Percentiles rank a stretch among this genome's conserved stretches.
phyloP scores from a whole-genome alignment of 2,329 filamentous ascomycete genomes.

The Epichloe sibirici region DNA sequence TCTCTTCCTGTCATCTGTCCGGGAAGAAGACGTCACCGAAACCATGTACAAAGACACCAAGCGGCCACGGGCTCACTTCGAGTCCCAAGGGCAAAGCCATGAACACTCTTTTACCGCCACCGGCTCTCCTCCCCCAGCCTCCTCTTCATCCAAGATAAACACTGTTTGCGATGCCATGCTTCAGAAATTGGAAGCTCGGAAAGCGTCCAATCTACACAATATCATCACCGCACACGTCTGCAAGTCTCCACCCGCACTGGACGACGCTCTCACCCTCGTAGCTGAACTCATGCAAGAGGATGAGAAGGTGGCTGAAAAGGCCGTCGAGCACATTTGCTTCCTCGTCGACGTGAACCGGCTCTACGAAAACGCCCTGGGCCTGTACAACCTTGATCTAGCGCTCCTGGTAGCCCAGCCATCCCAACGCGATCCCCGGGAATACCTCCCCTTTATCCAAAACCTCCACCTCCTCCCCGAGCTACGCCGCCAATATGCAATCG shows the following conservation, averaged over 20 bases:
- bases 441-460: slow-evolving; percentile 84
- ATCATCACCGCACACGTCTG: slow-evolving; percentile 90
- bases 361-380: slow-evolving; percentile 78
- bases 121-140: slow-evolving; percentile 8
- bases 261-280: slow-evolving; percentile 71
- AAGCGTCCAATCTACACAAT: slow-evolving; percentile 65
- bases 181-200: slow-evolving; percentile 47
- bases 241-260: slow-evolving; percentile 81
- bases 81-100: slow-evolving; percentile 1
- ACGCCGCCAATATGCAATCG: slow-evolving; percentile 70
- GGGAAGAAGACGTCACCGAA: slow-evolving; percentile 86
- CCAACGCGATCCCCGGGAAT: slow-evolving; percentile 89
- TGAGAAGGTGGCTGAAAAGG: slow-evolving; percentile 65
- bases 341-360: slow-evolving; percentile 84
- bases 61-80: slow-evolving; percentile 18
- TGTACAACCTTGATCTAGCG: slow-evolving; percentile 85
- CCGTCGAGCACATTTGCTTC: slow-evolving; percentile 95
- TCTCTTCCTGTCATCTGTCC: slow-evolving; percentile 76
- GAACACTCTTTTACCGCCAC: slow-evolving; percentile 7
- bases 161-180: slow-evolving; percentile 78
- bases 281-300: slow-evolving; percentile 59
- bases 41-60: slow-evolving; percentile 89
- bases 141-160: slow-evolving; percentile 56
- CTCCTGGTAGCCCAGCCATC: slow-evolving; percentile 89
- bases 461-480: slow-evolving; percentile 62